phyloP scores from a whole-genome alignment of 345 rosid species.

The Chamaenerion angustifolium region DNA sequence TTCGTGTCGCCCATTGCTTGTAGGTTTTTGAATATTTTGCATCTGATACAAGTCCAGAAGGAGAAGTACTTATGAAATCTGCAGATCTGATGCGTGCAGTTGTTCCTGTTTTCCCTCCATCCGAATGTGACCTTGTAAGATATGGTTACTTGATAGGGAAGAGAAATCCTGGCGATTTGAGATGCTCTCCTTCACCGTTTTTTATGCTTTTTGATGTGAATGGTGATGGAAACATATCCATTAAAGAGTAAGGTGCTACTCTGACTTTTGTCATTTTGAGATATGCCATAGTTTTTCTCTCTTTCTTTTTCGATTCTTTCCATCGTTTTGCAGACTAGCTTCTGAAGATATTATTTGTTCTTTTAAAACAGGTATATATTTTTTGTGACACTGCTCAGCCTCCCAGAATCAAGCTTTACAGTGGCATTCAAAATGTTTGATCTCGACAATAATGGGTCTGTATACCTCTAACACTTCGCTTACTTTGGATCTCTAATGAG shows the following conservation, averaged over 20 bases:
- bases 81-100: constrained; percentile 88
- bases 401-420: constrained; percentile 77
- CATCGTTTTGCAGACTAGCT: neutral
- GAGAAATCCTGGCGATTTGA: constrained; percentile 69
- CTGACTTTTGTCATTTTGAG: neutral
- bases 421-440: constrained; percentile 93
- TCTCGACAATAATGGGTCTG: constrained; percentile 61
- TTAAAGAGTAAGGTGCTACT: constrained; percentile 62
- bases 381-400: constrained; percentile 76
- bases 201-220: constrained; percentile 86
- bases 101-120: constrained; percentile 92
- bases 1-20: neutral
- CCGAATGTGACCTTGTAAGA: constrained; percentile 69
- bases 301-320: neutral
- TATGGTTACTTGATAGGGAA: constrained; percentile 88
- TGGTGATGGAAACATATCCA: constrained; percentile 73
- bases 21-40: constrained; percentile 96
- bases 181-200: constrained; percentile 60
- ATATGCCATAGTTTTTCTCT: too few relatives aligned
- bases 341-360: neutral
- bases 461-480: constrained; percentile 2
- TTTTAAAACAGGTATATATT: constrained; percentile 62
- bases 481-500: neutral
- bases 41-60: constrained; percentile 30
- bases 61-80: constrained; percentile 72